phyloP scores from a whole-genome alignment of 2,329 filamentous ascomycete species.

The Aspergillus puulaauensis region DNA sequence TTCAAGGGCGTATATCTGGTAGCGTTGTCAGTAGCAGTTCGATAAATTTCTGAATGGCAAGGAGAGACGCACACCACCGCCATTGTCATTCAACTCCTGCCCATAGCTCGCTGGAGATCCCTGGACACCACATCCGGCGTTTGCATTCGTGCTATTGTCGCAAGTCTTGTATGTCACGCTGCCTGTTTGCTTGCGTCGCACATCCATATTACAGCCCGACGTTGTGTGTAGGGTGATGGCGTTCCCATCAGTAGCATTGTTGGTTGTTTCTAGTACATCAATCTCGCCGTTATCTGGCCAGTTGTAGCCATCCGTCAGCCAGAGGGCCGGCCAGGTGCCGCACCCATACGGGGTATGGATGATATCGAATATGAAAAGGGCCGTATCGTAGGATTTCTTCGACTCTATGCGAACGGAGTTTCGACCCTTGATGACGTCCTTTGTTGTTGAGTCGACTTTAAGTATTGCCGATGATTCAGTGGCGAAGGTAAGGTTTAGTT shows the following conservation, averaged over 20 bases:
- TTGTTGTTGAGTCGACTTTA: constrained; percentile 61
- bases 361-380: constrained; percentile 68
- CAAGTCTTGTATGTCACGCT: constrained; percentile 47
- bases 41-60: no score
- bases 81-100: constrained; percentile 50
- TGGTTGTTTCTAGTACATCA: constrained; percentile 61
- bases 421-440: constrained; percentile 59
- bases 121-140: constrained; percentile 59
- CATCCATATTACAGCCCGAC: constrained; percentile 53
- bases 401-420: constrained; percentile 65
- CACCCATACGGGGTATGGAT: constrained; percentile 64
- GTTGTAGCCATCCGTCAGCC: constrained; percentile 61
- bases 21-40: not conserved
- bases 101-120: constrained; percentile 51
- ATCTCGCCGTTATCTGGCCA: constrained; percentile 68
- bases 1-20: constrained; percentile 58
- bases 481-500: constrained; percentile 62
- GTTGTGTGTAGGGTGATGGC: constrained; percentile 62
- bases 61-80: constrained; percentile 49
- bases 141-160: constrained; percentile 51
- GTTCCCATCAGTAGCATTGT: constrained; percentile 56
- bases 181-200: constrained; percentile 57
- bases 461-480: constrained; percentile 55
- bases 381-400: constrained; percentile 58
- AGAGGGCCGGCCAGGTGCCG: constrained; percentile 65